Evolutionary conservation across 2,329 filamentous ascomycete genomes (phyloP).

Genomic region (Trichoderma brevicompactum): DNA sequence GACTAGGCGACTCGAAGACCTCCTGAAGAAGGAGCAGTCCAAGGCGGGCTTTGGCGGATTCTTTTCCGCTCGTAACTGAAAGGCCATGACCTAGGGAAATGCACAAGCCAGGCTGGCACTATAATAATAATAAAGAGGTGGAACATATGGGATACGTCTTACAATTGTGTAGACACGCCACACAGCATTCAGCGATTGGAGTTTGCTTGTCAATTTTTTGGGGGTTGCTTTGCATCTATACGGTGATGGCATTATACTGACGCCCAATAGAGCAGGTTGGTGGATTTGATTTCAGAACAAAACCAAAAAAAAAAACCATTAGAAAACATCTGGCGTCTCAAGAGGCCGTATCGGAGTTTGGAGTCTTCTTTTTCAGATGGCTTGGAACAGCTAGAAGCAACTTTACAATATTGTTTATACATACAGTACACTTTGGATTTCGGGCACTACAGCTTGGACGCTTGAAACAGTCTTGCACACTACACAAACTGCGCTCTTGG

Average conservation of each 20-base stretch:
- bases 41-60: constrained; percentile 43
- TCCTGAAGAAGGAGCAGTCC: constrained; percentile 67
- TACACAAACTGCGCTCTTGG: neutral
- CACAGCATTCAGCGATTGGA: constrained; percentile 47
- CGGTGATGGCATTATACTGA: constrained; percentile 28
- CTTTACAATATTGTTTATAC: constrained; percentile 9
- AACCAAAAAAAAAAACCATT: neutral
- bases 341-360: constrained; percentile 14
- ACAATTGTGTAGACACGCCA: constrained; percentile 17
- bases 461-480: constrained; percentile 17
- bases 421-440: constrained; percentile 11
- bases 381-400: neutral
- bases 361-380: neutral
- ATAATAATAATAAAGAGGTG: constrained; percentile 9
- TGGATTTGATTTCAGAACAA: neutral
- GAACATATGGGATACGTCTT: constrained; percentile 1
- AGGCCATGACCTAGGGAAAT: neutral
- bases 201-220: constrained; percentile 39
- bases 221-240: constrained; percentile 32
- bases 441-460: neutral
- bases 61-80: constrained; percentile 18
- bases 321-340: constrained; percentile 6
- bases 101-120: neutral
- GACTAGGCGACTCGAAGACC: constrained; percentile 69
- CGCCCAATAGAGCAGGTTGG: neutral